phyloP scores from a whole-genome alignment of 129 eudicot genomes.

The Ambrosia trifida region DNA sequence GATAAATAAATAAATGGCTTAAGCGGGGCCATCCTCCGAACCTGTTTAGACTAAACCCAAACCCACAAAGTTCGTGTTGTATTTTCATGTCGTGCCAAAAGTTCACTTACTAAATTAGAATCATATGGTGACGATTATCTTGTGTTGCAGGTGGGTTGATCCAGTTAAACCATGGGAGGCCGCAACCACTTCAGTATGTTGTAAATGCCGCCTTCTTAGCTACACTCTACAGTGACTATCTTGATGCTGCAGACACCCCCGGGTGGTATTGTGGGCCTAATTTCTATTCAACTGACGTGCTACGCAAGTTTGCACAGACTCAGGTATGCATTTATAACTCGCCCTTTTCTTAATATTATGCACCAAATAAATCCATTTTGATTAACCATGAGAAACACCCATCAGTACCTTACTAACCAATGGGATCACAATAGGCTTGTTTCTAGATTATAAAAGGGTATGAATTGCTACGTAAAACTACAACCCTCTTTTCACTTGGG shows the following conservation, averaged over 20 bases:
- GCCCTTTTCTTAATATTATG: not conserved
- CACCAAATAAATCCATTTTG: not conserved
- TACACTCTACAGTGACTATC: constrained; percentile 70
- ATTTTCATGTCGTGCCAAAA: too few relatives aligned
- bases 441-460: not conserved
- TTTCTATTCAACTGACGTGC: constrained; percentile 56
- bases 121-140: constrained; percentile 1
- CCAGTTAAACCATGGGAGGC: constrained; percentile 78
- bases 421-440: too few relatives aligned
- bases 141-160: constrained; percentile 70
- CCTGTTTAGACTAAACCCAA: too few relatives aligned
- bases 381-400: too few relatives aligned
- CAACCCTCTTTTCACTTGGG: not conserved
- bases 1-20: too few relatives aligned
- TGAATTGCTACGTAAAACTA: not conserved
- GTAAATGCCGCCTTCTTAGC: constrained; percentile 85
- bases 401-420: too few relatives aligned
- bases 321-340: constrained; percentile 41
- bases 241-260: constrained; percentile 86
- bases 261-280: constrained; percentile 88
- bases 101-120: not conserved
- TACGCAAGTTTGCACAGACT: constrained; percentile 72
- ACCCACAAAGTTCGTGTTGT: too few relatives aligned
- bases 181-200: constrained; percentile 86
- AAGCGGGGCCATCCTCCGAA: too few relatives aligned